Conservation (phyloP, 2,329 filamentous ascomycete genomes). For the Atkinsonella hypoxylon region DNA sequence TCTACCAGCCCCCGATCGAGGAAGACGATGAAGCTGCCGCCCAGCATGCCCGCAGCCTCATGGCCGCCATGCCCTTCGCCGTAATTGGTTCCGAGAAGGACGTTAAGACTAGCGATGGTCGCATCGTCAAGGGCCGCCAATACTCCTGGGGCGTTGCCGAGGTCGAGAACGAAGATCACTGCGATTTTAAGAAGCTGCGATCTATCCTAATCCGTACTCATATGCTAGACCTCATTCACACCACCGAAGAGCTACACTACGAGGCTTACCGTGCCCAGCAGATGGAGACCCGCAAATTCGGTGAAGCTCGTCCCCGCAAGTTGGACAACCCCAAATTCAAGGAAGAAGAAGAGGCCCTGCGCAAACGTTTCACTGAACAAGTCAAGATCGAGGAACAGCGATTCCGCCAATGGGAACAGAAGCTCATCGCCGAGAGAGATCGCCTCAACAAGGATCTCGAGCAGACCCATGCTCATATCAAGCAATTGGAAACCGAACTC, state of each 20-base stretch:
- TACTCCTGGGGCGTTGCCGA: slow-evolving; percentile 99
- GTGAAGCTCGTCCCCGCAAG: slow-evolving; percentile 93
- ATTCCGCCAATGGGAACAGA: slow-evolving; percentile 99
- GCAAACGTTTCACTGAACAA: slow-evolving; percentile 99
- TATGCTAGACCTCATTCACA: slow-evolving; percentile 99
- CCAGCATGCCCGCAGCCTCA: slow-evolving; percentile 85
- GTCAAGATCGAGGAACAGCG: slow-evolving; percentile 99
- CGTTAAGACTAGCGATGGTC: slow-evolving; percentile 89
- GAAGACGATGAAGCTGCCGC: slow-evolving; percentile 96
- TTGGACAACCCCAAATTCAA: slow-evolving; percentile 99
- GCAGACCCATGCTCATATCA: slow-evolving; percentile 89
- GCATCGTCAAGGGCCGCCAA: slow-evolving; percentile 96
- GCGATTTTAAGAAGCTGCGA: slow-evolving; percentile 99
- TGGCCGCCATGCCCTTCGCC: slow-evolving; percentile 96
- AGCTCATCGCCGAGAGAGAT: slow-evolving; percentile 97
- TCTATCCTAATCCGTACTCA: slow-evolving; percentile 98
- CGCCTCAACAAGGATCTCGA: slow-evolving; percentile 99
- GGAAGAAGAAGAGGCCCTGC: slow-evolving; percentile 95
- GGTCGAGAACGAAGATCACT: slow-evolving; percentile 99
- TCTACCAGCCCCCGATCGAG: slow-evolving; percentile 95
- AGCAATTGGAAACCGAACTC: slow-evolving; percentile 82
- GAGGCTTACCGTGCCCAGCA: slow-evolving; percentile 98
- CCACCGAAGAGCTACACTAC: slow-evolving; percentile 98
- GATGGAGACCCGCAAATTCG: slow-evolving; percentile 99
- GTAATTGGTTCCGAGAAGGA: slow-evolving; percentile 99